phyloP scores from a whole-genome alignment of 805 yeast species.

The Lachancea cidri region DNA sequence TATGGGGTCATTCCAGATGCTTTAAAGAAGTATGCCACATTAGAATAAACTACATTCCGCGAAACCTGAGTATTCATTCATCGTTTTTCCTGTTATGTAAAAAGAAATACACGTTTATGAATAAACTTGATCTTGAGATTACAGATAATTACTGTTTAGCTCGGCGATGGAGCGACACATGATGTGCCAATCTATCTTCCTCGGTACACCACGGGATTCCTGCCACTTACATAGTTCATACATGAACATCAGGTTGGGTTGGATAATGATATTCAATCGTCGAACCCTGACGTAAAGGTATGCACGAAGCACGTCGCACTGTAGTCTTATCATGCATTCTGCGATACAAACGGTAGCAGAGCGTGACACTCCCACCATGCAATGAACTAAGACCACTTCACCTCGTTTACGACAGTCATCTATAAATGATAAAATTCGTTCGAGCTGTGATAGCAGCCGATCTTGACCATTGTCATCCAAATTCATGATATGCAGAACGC shows the following conservation, averaged over 20 bases:
- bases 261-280: slow-evolving; percentile 85
- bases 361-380: slow-evolving; percentile 93
- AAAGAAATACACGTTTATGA: neutral
- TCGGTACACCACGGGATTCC: slow-evolving; percentile 30
- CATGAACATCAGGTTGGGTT: slow-evolving; percentile 88
- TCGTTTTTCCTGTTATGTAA: neutral
- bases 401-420: slow-evolving; percentile 44
- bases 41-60: slow-evolving; percentile 14
- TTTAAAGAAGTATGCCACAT: slow-evolving; percentile 60
- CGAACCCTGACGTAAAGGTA: slow-evolving; percentile 86
- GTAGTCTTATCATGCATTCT: slow-evolving; percentile 77
- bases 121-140: slow-evolving; percentile 1
- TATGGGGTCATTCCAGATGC: slow-evolving; percentile 63
- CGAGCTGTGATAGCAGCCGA: slow-evolving; percentile 56
- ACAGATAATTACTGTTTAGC: slow-evolving; percentile 64
- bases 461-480: slow-evolving; percentile 92
- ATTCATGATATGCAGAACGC: slow-evolving; percentile 54
- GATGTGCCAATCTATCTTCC: slow-evolving; percentile 85
- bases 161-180: slow-evolving; percentile 78
- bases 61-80: neutral
- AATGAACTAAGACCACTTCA: slow-evolving; percentile 71
- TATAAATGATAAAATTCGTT: slow-evolving; percentile 60
- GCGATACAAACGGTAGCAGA: slow-evolving; percentile 96
- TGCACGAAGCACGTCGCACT: slow-evolving; percentile 67
- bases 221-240: slow-evolving; percentile 70